phyloP scores from a whole-genome alignment of 192 early-diverging fungal genomes.

The Coemansia sp. region DNA sequence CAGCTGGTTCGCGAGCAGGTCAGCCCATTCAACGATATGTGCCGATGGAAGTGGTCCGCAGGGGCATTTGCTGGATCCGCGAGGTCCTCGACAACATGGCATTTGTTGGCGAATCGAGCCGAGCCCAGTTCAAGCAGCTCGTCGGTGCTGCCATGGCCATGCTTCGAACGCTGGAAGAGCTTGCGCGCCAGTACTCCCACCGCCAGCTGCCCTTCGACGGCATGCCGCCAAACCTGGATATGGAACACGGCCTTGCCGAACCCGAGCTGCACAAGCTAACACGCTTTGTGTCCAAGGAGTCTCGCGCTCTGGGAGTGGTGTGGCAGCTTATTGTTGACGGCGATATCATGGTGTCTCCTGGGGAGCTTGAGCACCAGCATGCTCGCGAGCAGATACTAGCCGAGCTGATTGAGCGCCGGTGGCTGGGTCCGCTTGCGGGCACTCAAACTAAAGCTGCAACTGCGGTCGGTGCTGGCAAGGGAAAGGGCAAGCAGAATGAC shows the following conservation, averaged over 20 bases:
- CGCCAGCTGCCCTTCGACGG: conserved; percentile 1
- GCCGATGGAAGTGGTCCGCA: conserved; percentile 43
- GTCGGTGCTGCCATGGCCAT: conserved; percentile 20
- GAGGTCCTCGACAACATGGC: conserved; percentile 45
- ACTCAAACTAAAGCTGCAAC: neutral
- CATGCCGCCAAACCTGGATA: neutral
- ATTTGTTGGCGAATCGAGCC: conserved; percentile 28
- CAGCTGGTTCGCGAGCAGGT: neutral
- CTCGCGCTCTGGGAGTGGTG: conserved; percentile 23
- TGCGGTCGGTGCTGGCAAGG: conserved; percentile 2
- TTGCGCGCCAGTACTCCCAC: conserved; percentile 10
- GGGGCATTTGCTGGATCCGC: conserved; percentile 46
- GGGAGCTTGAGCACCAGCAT: conserved; percentile 36
- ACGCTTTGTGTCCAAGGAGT: conserved; percentile 23
- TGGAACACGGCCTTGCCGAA: neutral
- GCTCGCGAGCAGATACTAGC: conserved; percentile 37
- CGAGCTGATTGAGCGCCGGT: conserved; percentile 45
- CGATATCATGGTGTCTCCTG: conserved; percentile 52
- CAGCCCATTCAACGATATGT: conserved; percentile 14
- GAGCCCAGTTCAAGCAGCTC: conserved; percentile 28
- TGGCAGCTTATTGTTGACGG: conserved; percentile 53
- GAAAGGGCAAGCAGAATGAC: conserved; percentile 16
- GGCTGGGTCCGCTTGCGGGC: conserved; percentile 22
- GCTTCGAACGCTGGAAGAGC: conserved; percentile 23
- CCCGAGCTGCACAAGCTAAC: conserved; percentile 23